These are phyloP conservation scores for Bothriochloa decipiens DNA, from an alignment of 176 grass and related monocot species.

Conservation along the genomic window DNA sequence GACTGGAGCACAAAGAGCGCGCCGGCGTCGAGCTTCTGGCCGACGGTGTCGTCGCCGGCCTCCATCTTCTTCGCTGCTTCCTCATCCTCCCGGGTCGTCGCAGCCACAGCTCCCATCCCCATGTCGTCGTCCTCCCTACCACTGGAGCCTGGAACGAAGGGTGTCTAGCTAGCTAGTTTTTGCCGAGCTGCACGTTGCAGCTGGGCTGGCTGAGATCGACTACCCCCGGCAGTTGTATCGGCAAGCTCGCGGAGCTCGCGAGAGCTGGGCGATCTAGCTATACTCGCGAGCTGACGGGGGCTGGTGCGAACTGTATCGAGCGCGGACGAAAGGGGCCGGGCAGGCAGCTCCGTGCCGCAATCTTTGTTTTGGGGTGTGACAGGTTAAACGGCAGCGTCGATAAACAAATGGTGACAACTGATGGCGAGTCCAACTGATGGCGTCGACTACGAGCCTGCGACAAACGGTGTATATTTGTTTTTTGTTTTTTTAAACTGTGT, in stretches of 20 bases:
- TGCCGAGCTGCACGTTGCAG: not conserved
- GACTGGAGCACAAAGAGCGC: conserved; percentile 92
- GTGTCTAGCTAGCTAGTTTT: not conserved
- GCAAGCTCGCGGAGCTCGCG: not conserved
- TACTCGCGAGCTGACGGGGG: not conserved
- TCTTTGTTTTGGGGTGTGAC: not conserved
- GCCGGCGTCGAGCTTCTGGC: conserved; percentile 80
- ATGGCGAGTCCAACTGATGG: not conserved
- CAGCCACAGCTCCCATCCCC: conserved; percentile 31
- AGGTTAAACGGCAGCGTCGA: not conserved
- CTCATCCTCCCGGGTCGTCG: conserved; percentile 41
- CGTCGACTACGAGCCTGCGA: not conserved
- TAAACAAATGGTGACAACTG: not conserved
- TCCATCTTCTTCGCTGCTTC: conserved; percentile 60
- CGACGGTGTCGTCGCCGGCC: conserved; percentile 48
- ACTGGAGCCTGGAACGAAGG: not conserved
- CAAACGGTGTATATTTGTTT: not conserved
- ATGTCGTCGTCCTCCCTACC: not conserved
- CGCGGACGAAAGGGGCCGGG: not conserved
- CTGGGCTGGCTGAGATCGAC: not conserved
- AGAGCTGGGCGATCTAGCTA: not conserved
- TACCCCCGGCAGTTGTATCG: not conserved
- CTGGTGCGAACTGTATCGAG: not conserved
- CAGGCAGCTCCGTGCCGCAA: not conserved
- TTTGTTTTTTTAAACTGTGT: too few species aligned